Base-by-base conservation (phyloP, 768 basidiomycete genomes). In the Lentinula raphanica region DNA sequence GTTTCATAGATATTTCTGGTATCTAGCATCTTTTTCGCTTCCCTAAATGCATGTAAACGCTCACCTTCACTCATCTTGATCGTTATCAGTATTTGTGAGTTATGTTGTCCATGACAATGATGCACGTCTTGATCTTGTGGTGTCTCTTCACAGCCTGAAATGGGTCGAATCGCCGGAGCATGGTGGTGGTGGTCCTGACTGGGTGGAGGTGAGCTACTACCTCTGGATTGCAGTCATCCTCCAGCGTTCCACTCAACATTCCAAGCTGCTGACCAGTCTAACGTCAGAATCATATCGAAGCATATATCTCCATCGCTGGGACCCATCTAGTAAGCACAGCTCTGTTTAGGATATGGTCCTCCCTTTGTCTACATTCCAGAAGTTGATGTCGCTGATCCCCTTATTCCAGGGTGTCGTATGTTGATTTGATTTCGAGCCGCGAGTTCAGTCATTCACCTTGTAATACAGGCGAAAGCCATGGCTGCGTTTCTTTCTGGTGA, bases 121-220 rank as follows among this genome's bases (percentile, higher is more conserved):
- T 13, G 17, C 15, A 31, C 17, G 28, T 29, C 8, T 13, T 5
- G 25, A 29, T n/a, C 46, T 28, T 29, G 1, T 28, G 27, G 5
- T 19, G 55, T 15, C 21, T 19, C 40, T 1, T 59, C n/a, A n/a
- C n/a, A 95, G 94, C 68, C 81, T 95, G 66, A 96, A 97, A 75
- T 99, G 96, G 96, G 95, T 96, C 0, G 96, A 98, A 72, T 90
- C 92, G 1, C 86, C 87, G 8, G 73, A 79, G 42, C 85, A 88
- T 62, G 94, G 94, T 7, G 79, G 80, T 2, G 96, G 94, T 13
- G 96, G 95, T 2, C 73, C 84, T 6, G 74, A 82, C 27, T 98
- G 96, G 96, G 94, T 96, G 12, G 95, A 98, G 78, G 92, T 92
- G 60, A 55, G 72, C 58, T 40, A 48, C 40, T 51, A 19, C 11